Evolutionary conservation across 192 early-diverging fungal species (phyloP).

Genomic region (Coemansia sp.): DNA sequence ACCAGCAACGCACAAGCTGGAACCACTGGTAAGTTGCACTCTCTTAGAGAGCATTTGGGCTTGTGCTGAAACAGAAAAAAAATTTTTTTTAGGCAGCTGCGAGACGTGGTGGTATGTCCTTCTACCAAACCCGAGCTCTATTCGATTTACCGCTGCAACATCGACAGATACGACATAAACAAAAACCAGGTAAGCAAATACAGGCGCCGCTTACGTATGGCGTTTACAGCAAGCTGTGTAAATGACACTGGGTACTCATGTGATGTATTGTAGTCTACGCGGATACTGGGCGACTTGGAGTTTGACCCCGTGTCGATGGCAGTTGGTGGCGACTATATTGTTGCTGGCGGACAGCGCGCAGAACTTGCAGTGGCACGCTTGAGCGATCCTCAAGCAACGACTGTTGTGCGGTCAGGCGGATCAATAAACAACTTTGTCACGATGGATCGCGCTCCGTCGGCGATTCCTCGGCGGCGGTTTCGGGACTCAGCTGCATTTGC

Average conservation of each 20-base stretch:
- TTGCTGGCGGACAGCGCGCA: conserved; percentile 86
- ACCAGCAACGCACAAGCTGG: conserved; percentile 80
- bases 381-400: conserved; percentile 31
- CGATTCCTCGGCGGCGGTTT: conserved; percentile 27
- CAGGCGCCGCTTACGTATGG: not conserved
- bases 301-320: conserved; percentile 80
- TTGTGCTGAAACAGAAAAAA: not conserved
- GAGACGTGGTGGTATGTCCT: conserved; percentile 83
- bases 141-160: conserved; percentile 61
- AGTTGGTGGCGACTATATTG: conserved; percentile 76
- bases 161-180: conserved; percentile 56
- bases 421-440: conserved; percentile 53
- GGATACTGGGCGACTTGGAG: conserved; percentile 67
- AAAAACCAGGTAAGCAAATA: conserved; percentile 35
- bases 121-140: conserved; percentile 70
- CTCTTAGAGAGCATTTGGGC: too few relatives aligned
- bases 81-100: conserved; percentile 70
- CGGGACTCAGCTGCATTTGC: conserved; percentile 55
- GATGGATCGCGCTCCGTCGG: conserved; percentile 29
- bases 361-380: conserved; percentile 71
- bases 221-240: too few relatives aligned
- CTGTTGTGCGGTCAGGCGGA: conserved; percentile 32
- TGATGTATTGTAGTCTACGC: conserved; percentile 44
- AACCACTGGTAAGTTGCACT: conserved; percentile 78
- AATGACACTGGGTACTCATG: too few relatives aligned